Conservation (phyloP, 176 grass and related monocot genomes). For the Oryza brachyantha region DNA sequence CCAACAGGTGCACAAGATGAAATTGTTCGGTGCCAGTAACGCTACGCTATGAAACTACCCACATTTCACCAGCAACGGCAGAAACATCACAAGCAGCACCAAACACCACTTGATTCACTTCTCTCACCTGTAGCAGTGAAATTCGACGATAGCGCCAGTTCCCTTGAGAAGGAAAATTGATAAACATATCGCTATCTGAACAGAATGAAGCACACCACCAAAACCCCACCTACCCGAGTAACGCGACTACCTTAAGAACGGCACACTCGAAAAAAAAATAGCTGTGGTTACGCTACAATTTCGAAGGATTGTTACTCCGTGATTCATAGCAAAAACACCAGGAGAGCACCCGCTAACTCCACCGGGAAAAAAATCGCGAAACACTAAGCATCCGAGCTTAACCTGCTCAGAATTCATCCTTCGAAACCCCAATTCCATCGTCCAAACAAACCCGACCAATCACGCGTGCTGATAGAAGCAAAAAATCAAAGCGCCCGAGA, state of each 20-base stretch:
- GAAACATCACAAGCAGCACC: not conserved
- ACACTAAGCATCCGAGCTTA: not conserved
- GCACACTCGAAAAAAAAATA: not conserved
- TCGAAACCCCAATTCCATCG: conserved; percentile 33
- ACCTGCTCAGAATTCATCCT: conserved; percentile 33
- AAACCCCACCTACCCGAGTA: conserved; percentile 21
- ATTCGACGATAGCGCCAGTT: not conserved
- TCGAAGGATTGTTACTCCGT: not conserved
- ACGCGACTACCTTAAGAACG: not conserved
- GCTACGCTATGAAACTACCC: not conserved
- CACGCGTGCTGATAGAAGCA: not conserved
- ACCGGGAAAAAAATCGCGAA: not conserved
- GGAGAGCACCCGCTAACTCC: not conserved
- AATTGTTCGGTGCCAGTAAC: not conserved
- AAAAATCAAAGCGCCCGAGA: not conserved
- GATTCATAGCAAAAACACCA: not conserved
- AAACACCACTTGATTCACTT: not conserved
- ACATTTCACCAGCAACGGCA: conserved; percentile 26
- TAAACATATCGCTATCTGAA: not conserved
- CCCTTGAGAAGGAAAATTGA: not conserved
- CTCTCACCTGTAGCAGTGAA: not conserved
- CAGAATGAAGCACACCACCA: not conserved
- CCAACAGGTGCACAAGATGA: not conserved
- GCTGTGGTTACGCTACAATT: not conserved
- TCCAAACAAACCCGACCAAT: not conserved